Evolutionary conservation across 768 basidiomycete species (phyloP), one percentile per base, ranked within the genome.

Genomic region (Termitomyces eurrhizus): DNA sequence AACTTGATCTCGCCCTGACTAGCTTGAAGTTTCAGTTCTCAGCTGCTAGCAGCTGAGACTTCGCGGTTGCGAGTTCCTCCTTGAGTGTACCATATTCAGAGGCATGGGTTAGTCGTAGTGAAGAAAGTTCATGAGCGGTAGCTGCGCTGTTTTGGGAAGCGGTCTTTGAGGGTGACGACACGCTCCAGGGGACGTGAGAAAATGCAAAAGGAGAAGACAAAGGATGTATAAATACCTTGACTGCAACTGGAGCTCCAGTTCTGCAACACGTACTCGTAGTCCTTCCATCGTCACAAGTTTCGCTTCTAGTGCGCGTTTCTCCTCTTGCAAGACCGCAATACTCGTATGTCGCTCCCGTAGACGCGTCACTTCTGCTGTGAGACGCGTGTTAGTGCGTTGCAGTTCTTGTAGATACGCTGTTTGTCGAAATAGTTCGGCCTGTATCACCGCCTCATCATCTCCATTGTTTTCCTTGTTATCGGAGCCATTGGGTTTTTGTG

Each of bases 301-400:
- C 16, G 74, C 70, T 67, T 90, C 83, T 48, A 93, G 70, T 0
- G 78, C 78, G 6, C 84, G 77, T 62, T 92, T 91, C 72, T 93
- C 88, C 68, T 93, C 92, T 36, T 81, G 77, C 39, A 93, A 68
- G 2, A 93, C 85, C 61, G 90, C 89, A 3, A 89, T 73, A 63
- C 82, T 86, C 7, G 77, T 72, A n/a, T 85, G 76, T 0, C 81
- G 76, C 61, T 84, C 84, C 37, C 82, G 78, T 16, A 90, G 76
- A 12, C 76, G 64, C 7, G 70, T 70, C 16, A 91, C 65, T 65
- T 93, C 89, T 0, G 77, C 67, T 3, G 69, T 78, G 56, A 90
- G 71, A 61, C 78, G 81, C 1, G 80, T 72, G 62, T 92, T 92
- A 3, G 77, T 76, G 6, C 75, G 67, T 68, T 93, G 89, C 0